Percentiles rank a stretch among this genome's conserved stretches.
Evolutionary conservation across 2,329 filamentous ascomycete species (phyloP).

Genomic region (Beauveria sp.): DNA sequence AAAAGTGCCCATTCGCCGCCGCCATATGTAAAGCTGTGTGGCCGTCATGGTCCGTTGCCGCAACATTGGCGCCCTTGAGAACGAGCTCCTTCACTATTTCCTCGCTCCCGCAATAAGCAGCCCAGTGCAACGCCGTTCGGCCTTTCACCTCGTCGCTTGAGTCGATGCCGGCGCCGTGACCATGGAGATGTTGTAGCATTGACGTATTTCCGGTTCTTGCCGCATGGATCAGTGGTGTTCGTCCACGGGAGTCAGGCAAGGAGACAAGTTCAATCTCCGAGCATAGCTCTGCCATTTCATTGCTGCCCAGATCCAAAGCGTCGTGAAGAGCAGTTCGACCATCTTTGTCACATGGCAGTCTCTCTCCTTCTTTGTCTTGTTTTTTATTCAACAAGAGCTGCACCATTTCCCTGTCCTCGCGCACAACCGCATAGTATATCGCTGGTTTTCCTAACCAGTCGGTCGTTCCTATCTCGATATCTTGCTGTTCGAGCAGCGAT

Average conservation of each 20-base stretch:
- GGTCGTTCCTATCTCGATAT: neutral
- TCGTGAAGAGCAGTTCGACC: neutral
- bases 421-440: neutral
- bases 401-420: neutral
- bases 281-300: neutral
- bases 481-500: neutral
- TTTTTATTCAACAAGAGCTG: neutral
- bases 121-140: too few species aligned
- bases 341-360: neutral
- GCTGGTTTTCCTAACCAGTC: neutral
- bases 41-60: too few species aligned
- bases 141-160: too few species aligned
- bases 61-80: too few species aligned
- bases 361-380: neutral
- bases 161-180: too few species aligned
- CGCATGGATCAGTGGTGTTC: neutral
- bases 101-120: too few species aligned
- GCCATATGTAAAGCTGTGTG: too few species aligned
- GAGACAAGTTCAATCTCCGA: neutral
- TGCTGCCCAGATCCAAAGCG: neutral
- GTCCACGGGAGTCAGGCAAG: neutral
- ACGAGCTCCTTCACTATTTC: too few species aligned
- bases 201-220: neutral
- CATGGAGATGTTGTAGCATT: too few species aligned
- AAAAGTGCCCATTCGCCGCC: too few species aligned